Evolutionary conservation across 164 flowering plant genomes (phyloP), one percentile per base, ranked within the genome.

Genomic region (Magnolia sinica): DNA sequence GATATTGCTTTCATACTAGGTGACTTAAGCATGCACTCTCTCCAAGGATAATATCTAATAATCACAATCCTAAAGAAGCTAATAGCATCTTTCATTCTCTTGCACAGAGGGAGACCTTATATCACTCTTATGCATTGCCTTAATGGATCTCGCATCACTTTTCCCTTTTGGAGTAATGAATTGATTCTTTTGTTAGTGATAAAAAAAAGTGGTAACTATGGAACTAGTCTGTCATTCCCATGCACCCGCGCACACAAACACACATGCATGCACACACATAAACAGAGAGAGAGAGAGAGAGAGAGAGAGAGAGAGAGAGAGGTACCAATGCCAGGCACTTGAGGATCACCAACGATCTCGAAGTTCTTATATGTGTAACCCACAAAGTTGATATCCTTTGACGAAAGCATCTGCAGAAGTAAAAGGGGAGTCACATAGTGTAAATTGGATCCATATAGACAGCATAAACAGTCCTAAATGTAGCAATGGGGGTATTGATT

Each of bases 321-420:
- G 8, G 68, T 81, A 88, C 91, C 84, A 23, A 89, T 84, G n/a
- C 91, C 91, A 14, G 90, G 85, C 49, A 87, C 85, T 84, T 86
- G 83, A 80, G 83, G 82, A 78, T 87, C 89, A 51, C 81, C 84
- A 14, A 87, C 87, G 73, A 87, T 86, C 81, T 87, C 91, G 79
- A 87, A 89, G 75, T 89, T 87, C 82, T 86, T 89, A 23, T 89
- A 87, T 4, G 90, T 89, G 79, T 89, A 89, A 50, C 91, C 91
- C 75, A 89, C 86, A 68, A 89, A 89, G 82, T 89, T 89, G 52
- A 85, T 80, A 69, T 89, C 91, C 85, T 89, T 89, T 7, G 91
- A 87, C 9, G 91, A 82, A 70, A 89, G 89, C 91, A 89, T 89
- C 91, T 89, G 85, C 81, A 82, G 76, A 18, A 73, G 66, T 45